phyloP scores from a whole-genome alignment of 1,284 basidiomycete genomes.

The Leccinum solheimii region DNA sequence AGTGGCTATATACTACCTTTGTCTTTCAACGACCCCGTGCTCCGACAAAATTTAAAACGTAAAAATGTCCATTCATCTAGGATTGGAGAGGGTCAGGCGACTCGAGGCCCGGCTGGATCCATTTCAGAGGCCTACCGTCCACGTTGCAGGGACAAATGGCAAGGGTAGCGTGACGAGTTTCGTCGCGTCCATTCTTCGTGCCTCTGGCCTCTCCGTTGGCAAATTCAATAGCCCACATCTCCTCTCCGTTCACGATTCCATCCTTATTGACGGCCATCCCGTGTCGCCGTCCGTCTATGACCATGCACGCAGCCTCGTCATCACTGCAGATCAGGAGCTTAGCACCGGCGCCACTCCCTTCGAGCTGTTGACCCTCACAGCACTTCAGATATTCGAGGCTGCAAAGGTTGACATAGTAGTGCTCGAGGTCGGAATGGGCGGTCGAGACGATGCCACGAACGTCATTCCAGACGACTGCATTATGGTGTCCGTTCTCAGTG shows the following conservation, averaged over 20 bases:
- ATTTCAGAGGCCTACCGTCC: constrained; percentile 81
- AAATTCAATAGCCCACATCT: constrained; percentile 96
- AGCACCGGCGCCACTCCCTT: constrained; percentile 67
- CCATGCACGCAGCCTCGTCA: constrained; percentile 50
- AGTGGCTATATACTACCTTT: neutral
- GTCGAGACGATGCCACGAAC: constrained; percentile 92
- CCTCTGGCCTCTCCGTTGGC: constrained; percentile 62
- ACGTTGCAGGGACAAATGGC: constrained; percentile 96
- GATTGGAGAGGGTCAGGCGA: constrained; percentile 66
- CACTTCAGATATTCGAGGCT: constrained; percentile 71
- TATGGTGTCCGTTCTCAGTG: constrained; percentile 78
- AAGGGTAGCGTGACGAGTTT: constrained; percentile 92
- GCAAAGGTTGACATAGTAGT: constrained; percentile 77
- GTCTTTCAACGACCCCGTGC: too few species aligned
- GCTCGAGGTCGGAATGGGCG: constrained; percentile 95
- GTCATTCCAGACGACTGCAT: constrained; percentile 71
- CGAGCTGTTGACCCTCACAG: constrained; percentile 83
- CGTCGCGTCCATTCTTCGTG: constrained; percentile 72
- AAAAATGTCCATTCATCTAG: constrained; percentile 77
- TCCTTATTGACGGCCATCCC: constrained; percentile 64
- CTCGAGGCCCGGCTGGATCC: constrained; percentile 63
- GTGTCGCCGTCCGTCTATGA: constrained; percentile 56
- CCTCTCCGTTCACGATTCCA: constrained; percentile 75
- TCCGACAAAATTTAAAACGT: too few species aligned
- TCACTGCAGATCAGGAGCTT: constrained; percentile 48